These are phyloP conservation scores for Pyrenula massariospora DNA, from an alignment of 495 filamentous ascomycete species.

Conservation along the genomic window DNA sequence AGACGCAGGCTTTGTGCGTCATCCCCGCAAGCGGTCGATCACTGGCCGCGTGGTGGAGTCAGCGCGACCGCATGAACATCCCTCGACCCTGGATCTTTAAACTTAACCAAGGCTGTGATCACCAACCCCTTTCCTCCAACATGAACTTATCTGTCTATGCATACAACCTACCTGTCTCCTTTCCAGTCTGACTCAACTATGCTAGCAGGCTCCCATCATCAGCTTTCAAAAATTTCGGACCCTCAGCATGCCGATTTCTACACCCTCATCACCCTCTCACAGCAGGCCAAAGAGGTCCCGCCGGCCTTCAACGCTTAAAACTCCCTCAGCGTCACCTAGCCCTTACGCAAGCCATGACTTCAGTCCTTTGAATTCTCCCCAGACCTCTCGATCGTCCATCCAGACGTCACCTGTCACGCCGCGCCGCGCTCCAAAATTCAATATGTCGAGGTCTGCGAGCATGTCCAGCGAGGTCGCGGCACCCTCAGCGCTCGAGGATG, in stretches of 20 bases:
- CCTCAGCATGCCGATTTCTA: neutral
- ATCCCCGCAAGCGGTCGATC: neutral
- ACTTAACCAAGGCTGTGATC: neutral
- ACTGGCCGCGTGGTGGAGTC: neutral
- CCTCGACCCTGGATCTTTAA: neutral
- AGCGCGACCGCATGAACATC: neutral
- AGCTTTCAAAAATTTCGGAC: neutral
- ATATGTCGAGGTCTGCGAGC: neutral
- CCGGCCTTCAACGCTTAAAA: neutral
- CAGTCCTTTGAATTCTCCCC: slow-evolving; percentile 26
- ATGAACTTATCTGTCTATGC: neutral
- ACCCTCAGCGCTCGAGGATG: slow-evolving; percentile 11
- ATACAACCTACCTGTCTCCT: neutral
- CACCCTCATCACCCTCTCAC: neutral
- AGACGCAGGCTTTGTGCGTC: neutral
- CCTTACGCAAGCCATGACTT: neutral
- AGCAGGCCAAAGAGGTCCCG: neutral
- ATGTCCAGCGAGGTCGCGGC: neutral
- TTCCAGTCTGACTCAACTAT: neutral
- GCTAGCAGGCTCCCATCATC: neutral
- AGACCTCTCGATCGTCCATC: slow-evolving; percentile 37
- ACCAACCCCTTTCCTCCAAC: neutral
- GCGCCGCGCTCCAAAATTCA: slow-evolving; percentile 18
- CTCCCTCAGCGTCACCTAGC: neutral
- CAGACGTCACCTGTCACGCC: slow-evolving; percentile 51